These are phyloP conservation scores for Apiospora kogelbergensis DNA, from an alignment of 2,329 filamentous ascomycete species.

Conservation along the genomic window DNA sequence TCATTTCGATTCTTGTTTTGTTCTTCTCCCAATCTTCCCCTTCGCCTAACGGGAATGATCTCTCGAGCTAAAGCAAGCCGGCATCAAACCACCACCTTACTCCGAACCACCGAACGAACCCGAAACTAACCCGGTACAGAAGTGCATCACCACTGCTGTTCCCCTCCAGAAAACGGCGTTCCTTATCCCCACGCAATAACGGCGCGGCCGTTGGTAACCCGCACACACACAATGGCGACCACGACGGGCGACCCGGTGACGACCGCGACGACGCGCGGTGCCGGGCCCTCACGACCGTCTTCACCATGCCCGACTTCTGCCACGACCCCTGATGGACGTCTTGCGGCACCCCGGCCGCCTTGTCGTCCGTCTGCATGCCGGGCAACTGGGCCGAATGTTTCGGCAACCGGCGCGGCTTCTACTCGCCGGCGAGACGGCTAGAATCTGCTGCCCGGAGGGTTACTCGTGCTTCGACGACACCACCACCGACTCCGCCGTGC, in stretches of 20 bases:
- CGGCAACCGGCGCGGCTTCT: neutral
- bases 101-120: too few relatives aligned
- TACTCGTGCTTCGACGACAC: neutral
- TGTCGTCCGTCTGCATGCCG: slow-evolving; percentile 6
- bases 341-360: neutral
- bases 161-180: neutral
- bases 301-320: slow-evolving; percentile 5
- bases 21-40: too few relatives aligned
- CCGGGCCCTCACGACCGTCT: slow-evolving; percentile 6
- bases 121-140: too few relatives aligned
- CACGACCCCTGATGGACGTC: neutral
- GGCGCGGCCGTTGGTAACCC: neutral
- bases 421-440: slow-evolving; percentile 5
- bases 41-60: too few relatives aligned
- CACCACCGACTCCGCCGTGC: neutral
- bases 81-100: too few relatives aligned
- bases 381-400: neutral
- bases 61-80: too few relatives aligned
- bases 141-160: neutral
- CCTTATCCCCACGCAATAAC: neutral
- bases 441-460: slow-evolving; percentile 3
- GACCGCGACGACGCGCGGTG: neutral
- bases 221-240: neutral
- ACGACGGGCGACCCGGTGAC: neutral
- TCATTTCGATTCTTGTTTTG: too few relatives aligned